Evolutionary conservation across 2,329 filamentous ascomycete species (phyloP).

Genomic region (Trichoderma brevicompactum): DNA sequence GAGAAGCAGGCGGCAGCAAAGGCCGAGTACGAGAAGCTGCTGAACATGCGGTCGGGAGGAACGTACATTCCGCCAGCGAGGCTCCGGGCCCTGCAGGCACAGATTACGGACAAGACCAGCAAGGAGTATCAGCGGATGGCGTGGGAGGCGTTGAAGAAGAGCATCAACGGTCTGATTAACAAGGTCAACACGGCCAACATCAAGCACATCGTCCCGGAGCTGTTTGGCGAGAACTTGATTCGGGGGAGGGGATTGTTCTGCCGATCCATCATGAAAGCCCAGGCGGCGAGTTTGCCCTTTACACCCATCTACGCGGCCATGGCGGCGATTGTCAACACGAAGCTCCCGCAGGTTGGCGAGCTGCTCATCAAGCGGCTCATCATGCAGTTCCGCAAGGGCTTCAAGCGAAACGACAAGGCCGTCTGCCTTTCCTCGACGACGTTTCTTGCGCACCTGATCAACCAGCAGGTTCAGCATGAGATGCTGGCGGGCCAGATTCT

Average conservation of each 20-base stretch:
- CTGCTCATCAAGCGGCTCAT: slow-evolving; percentile 83
- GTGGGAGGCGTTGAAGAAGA: slow-evolving; percentile 98
- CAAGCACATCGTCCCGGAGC: slow-evolving; percentile 93
- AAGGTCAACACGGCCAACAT: slow-evolving; percentile 99
- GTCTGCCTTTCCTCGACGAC: slow-evolving; percentile 92
- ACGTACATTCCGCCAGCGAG: slow-evolving; percentile 95
- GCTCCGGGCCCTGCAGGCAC: slow-evolving; percentile 87
- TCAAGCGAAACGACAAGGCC: slow-evolving; percentile 94
- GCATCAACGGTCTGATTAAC: slow-evolving; percentile 98
- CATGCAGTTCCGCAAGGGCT: slow-evolving; percentile 92
- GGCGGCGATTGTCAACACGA: slow-evolving; percentile 96
- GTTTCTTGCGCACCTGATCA: slow-evolving; percentile 93
- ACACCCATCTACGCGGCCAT: slow-evolving; percentile 96
- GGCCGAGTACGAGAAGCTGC: slow-evolving; percentile 89
- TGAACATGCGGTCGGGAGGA: slow-evolving; percentile 91
- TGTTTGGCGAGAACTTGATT: slow-evolving; percentile 93
- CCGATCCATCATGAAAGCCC: slow-evolving; percentile 96
- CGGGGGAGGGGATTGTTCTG: slow-evolving; percentile 92
- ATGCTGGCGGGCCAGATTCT: slow-evolving; percentile 92
- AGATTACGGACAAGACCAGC: slow-evolving; percentile 94
- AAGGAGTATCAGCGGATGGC: slow-evolving; percentile 99
- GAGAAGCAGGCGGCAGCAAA: slow-evolving; percentile 88
- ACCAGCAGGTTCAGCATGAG: slow-evolving; percentile 94
- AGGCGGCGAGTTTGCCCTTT: slow-evolving; percentile 92
- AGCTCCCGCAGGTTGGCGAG: slow-evolving; percentile 92